Evolutionary conservation across 169 alveolate genomes (phyloP), one percentile per base, ranked within the genome.

Genomic region (Hepatocystis sp.): DNA sequence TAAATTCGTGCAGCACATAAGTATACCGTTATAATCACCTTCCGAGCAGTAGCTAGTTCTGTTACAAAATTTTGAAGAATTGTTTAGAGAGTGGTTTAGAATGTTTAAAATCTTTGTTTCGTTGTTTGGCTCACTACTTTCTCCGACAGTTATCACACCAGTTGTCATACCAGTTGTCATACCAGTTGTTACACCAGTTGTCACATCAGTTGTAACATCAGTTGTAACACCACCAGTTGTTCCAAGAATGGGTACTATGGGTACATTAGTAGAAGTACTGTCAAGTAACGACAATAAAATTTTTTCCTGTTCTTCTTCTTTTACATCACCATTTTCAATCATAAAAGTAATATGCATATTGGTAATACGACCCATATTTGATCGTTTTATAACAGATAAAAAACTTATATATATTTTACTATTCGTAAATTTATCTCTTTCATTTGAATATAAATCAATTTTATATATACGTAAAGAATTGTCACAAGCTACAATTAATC

Each of bases 401-500:
- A 61, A 61, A 36, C 40, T 81, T 13, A 81, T 19, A 65, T 81
- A 81, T n/a, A 81, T 55, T 30, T 39, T 60, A 11, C 53, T 21
- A 42, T 66, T 81, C 0, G 64, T 55, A 47, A 61, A 81, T 55
- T 61, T 81, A 39, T 81, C 89, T 13, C 49, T 49, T 0, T 19
- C 44, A 21, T 65, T 65, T 2, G 49, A 28, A 30, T 23, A 52
- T 21, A 67, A 47, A 67, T 84, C 85, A 52, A 84, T 47, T 67
- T 84, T 66, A 32, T 84, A 84, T 13, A 84, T 49, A 19, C 67
- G 47, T 56, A 84, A 17, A 40, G 25, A 34, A 5, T 44, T 19
- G 44, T 17, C 34, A 52, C 91, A 81, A 15, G 67, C 91, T 25
- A 46, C 65, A 17, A 67, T 67, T 84, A 84, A 49, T 40, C 86